These are phyloP conservation scores for Osmanthus fragrans DNA, from an alignment of 257 asterid genomes.

Conservation along the genomic window DNA sequence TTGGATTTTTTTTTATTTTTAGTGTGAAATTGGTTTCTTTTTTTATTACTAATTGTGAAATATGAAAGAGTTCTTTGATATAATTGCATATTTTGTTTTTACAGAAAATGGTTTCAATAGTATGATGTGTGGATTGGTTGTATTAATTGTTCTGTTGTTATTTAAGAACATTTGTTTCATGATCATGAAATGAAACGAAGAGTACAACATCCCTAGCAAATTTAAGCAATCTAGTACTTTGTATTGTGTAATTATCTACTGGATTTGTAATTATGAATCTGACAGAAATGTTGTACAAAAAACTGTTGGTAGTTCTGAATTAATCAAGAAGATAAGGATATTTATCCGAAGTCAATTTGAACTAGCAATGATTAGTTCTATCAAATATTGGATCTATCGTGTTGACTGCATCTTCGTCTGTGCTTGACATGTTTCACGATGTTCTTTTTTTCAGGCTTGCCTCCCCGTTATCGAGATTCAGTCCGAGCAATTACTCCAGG, in stretches of 20 bases:
- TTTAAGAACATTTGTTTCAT: background rate
- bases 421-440: background rate
- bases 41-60: background rate
- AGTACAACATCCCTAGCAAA: background rate
- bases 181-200: background rate
- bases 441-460: conserved; percentile 57
- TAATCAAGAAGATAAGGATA: background rate
- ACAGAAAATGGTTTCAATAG: background rate
- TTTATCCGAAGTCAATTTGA: background rate
- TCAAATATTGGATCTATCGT: background rate
- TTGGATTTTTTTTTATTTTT: background rate
- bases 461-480: conserved; percentile 90
- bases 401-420: background rate
- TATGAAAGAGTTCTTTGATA: background rate
- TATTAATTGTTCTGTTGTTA: background rate
- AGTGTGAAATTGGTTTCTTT: background rate
- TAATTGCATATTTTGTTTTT: background rate
- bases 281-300: background rate
- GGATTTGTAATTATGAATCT: background rate
- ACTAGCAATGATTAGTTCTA: background rate
- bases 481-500: conserved; percentile 95
- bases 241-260: background rate
- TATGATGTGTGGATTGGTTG: background rate
- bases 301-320: background rate
- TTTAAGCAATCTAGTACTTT: background rate